phyloP scores from a whole-genome alignment of 2,329 filamentous ascomycete genomes.

The Cordyceps javanica region DNA sequence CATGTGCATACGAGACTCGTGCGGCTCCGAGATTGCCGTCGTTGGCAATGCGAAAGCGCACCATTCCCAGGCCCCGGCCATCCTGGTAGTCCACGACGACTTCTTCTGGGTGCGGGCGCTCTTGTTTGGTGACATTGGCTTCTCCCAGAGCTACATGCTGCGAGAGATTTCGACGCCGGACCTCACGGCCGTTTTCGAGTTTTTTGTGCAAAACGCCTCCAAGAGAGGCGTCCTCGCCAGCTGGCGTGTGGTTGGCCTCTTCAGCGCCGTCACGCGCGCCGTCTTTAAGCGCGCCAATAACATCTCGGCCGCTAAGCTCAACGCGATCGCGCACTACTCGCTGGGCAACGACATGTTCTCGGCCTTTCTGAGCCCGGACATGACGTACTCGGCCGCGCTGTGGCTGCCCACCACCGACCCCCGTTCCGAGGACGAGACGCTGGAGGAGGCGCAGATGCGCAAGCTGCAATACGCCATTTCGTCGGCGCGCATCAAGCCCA shows the following conservation, averaged over 20 bases:
- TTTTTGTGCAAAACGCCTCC: constrained; percentile 63
- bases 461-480: constrained; percentile 62
- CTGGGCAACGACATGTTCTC: constrained; percentile 73
- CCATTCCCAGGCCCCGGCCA: not conserved
- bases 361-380: constrained; percentile 64
- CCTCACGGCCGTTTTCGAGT: constrained; percentile 62
- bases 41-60: constrained; percentile 1
- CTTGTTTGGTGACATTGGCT: constrained; percentile 69
- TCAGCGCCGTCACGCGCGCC: constrained; percentile 51
- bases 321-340: constrained; percentile 68
- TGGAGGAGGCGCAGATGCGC: constrained; percentile 61
- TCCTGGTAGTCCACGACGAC: constrained; percentile 54
- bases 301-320: constrained; percentile 52
- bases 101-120: constrained; percentile 64
- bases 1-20: not conserved
- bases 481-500: constrained; percentile 54
- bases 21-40: not conserved
- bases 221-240: constrained; percentile 59
- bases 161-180: constrained; percentile 62
- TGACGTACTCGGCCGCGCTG: constrained; percentile 70
- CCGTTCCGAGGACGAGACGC: constrained; percentile 43
- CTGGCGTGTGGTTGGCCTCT: constrained; percentile 42
- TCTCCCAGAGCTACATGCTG: constrained; percentile 68
- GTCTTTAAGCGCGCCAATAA: constrained; percentile 53
- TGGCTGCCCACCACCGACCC: constrained; percentile 37